These are phyloP conservation scores for Xylaria sp. DNA, from an alignment of 2,329 filamentous ascomycete species.

Conservation along the genomic window DNA sequence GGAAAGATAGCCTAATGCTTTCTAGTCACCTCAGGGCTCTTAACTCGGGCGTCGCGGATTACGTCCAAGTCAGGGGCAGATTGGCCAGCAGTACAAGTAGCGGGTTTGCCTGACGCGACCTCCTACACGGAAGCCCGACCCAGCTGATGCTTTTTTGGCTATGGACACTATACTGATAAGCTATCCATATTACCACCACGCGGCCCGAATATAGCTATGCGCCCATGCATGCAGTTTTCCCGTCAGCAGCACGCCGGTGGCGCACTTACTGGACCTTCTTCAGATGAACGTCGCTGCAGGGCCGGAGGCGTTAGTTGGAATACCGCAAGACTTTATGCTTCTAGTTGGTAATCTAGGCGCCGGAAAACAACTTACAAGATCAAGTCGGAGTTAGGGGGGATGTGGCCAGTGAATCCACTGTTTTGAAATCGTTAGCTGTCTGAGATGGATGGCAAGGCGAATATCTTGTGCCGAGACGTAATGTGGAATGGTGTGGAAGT, in stretches of 20 bases:
- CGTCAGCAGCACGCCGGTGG: constrained; percentile 1
- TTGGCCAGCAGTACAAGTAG: not conserved
- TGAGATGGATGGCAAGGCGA: not conserved
- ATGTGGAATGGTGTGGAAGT: not conserved
- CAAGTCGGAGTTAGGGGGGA: constrained; percentile 41
- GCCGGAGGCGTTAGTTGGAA: constrained; percentile 9
- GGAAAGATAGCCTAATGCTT: not conserved
- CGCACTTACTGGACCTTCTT: constrained; percentile 36
- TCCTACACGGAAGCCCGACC: not conserved
- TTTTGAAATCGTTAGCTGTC: constrained; percentile 9
- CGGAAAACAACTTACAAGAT: constrained; percentile 40
- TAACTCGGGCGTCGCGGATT: not conserved
- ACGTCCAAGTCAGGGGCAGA: not conserved
- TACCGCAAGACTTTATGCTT: too few species aligned
- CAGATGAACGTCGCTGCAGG: constrained; percentile 36
- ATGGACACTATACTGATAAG: not conserved
- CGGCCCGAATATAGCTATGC: not conserved
- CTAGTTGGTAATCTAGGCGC: not conserved
- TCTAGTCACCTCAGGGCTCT: not conserved
- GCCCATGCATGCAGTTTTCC: constrained; percentile 7
- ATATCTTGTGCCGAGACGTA: not conserved
- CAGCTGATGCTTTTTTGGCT: constrained; percentile 3
- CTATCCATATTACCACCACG: not conserved
- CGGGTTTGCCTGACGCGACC: not conserved
- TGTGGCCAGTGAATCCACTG: constrained; percentile 32